Evolutionary conservation across 768 basidiomycete species (phyloP).

Genomic region (Termitomyces bulborhizus): DNA sequence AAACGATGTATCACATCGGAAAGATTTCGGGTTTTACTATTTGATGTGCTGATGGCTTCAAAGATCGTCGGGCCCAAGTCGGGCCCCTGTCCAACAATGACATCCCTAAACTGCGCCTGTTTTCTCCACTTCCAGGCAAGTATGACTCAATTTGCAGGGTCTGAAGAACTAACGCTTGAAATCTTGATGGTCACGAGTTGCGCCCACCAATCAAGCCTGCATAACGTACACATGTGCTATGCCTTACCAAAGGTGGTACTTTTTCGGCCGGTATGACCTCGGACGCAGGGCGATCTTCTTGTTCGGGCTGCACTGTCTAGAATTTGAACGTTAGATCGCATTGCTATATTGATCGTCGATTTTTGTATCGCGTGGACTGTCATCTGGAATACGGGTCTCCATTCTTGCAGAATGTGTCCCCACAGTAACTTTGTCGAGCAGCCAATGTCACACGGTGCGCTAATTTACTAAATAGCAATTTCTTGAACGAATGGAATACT

Average conservation of each 20-base stretch:
- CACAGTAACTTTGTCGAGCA: background rate
- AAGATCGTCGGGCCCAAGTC: background rate
- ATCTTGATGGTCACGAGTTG: background rate
- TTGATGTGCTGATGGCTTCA: background rate
- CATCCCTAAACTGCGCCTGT: background rate
- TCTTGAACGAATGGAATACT: background rate
- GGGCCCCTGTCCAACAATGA: background rate
- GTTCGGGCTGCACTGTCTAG: background rate
- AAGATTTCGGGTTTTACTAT: constrained; percentile 1
- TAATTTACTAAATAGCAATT: background rate
- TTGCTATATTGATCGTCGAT: background rate
- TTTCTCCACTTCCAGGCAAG: background rate
- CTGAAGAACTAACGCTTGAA: too few relatives aligned
- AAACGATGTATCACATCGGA: constrained; percentile 3
- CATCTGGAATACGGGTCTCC: background rate
- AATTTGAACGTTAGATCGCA: background rate
- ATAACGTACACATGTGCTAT: too few relatives aligned
- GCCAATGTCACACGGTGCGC: background rate
- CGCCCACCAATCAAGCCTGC: too few relatives aligned
- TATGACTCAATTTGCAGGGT: background rate
- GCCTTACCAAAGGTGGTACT: too few relatives aligned
- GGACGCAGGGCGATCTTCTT: constrained; percentile 3
- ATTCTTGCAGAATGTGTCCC: background rate
- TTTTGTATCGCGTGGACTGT: background rate
- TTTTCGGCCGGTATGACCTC: constrained; percentile 9